Conservation (phyloP, 2,329 filamentous ascomycete genomes). For the Gliomastix tumulicola region DNA sequence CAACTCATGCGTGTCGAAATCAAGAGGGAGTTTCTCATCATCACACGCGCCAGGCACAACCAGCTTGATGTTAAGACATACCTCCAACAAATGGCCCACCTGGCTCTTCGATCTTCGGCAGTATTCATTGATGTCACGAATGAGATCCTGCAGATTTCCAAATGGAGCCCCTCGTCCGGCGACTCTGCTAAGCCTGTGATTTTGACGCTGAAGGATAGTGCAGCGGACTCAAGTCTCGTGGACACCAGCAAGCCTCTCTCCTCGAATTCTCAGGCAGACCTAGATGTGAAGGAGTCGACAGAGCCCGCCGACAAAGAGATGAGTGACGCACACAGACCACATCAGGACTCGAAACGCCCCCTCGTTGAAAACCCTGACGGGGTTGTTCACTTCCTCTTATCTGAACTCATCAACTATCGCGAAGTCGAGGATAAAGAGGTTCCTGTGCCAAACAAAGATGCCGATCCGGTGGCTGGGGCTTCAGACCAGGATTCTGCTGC, state of each 20-base stretch:
- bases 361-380: constrained; percentile 89
- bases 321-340: constrained; percentile 56
- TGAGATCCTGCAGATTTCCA: constrained; percentile 62
- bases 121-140: constrained; percentile 84
- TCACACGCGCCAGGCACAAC: constrained; percentile 40
- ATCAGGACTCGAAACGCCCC: constrained; percentile 68
- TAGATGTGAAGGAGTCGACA: constrained; percentile 53
- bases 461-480: constrained; percentile 24
- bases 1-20: constrained; percentile 93
- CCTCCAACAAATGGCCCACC: constrained; percentile 68
- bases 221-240: constrained; percentile 5
- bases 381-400: constrained; percentile 89
- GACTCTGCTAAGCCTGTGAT: constrained; percentile 8
- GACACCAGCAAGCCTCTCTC: constrained; percentile 5
- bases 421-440: constrained; percentile 84
- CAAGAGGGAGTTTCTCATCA: constrained; percentile 62
- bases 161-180: constrained; percentile 1
- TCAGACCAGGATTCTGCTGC: constrained; percentile 10
- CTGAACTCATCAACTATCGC: constrained; percentile 83
- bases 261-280: constrained; percentile 7
- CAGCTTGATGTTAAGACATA: constrained; percentile 64
- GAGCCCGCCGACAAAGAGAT: constrained; percentile 53
- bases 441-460: constrained; percentile 31
- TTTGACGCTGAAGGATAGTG: constrained; percentile 7
- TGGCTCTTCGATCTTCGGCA: constrained; percentile 74